Evolutionary conservation across 1,139 yeast genomes (phyloP).

Genomic region (Tardiomyces depauwii): DNA sequence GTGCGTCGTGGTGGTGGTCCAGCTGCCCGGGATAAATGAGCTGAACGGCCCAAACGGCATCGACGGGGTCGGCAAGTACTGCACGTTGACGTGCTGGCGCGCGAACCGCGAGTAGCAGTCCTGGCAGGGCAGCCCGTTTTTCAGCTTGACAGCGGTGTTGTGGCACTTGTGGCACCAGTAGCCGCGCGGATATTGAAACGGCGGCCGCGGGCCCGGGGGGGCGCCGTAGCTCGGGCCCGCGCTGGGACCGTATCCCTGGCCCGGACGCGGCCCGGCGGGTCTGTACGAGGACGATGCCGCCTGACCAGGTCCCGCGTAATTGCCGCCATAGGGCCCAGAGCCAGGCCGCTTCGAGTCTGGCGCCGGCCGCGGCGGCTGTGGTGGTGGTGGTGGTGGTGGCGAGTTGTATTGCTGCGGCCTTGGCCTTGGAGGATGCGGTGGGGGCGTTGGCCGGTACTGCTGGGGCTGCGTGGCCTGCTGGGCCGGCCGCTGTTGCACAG

Average conservation of each 20-base stretch:
- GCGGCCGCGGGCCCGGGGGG: slow-evolving; percentile 27
- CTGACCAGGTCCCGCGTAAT: not conserved
- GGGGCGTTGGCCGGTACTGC: not conserved
- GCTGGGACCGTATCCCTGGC: slow-evolving; percentile 9
- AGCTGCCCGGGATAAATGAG: not conserved
- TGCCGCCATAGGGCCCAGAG: not conserved
- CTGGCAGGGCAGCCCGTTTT: slow-evolving; percentile 57
- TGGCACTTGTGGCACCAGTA: slow-evolving; percentile 59
- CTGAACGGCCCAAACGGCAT: not conserved
- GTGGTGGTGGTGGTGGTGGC: slow-evolving; percentile 8
- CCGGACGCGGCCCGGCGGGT: slow-evolving; percentile 1
- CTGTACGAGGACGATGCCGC: not conserved
- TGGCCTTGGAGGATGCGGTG: slow-evolving; percentile 2
- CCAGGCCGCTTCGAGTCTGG: slow-evolving; percentile 2
- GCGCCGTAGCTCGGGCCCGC: slow-evolving; percentile 8
- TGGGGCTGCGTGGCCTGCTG: not conserved
- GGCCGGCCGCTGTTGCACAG: slow-evolving; percentile 2
- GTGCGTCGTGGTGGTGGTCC: slow-evolving; percentile 2
- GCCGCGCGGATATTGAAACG: slow-evolving; percentile 57
- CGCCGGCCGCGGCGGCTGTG: slow-evolving; percentile 6
- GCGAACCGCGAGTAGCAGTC: slow-evolving; percentile 63
- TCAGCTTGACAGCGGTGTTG: slow-evolving; percentile 61
- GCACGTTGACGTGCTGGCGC: slow-evolving; percentile 17
- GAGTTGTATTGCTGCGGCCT: slow-evolving; percentile 4
- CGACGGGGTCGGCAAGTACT: slow-evolving; percentile 6